These are phyloP conservation scores for Aurifilum marmelostoma DNA, from an alignment of 2,329 filamentous ascomycete species.

Conservation along the genomic window DNA sequence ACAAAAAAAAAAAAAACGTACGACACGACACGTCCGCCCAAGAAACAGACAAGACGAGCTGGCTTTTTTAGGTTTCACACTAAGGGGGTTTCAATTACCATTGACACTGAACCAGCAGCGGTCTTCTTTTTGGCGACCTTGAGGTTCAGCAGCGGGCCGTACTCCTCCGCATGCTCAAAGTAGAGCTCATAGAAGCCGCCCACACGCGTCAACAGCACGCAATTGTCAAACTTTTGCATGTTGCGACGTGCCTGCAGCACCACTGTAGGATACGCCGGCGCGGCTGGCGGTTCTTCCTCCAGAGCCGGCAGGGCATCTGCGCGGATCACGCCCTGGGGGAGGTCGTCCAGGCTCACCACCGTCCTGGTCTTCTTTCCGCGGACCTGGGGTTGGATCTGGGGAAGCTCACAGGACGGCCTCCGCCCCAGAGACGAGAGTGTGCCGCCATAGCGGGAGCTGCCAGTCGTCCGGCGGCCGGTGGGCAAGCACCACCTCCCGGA, in stretches of 20 bases:
- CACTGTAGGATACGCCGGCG: constrained; percentile 77
- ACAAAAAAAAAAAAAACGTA: constrained; percentile 9
- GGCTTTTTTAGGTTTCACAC: not conserved
- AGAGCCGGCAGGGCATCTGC: constrained; percentile 39
- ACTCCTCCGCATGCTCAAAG: constrained; percentile 91
- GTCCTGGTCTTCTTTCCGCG: constrained; percentile 61
- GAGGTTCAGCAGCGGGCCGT: constrained; percentile 81
- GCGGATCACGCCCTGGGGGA: constrained; percentile 57
- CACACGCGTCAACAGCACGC: constrained; percentile 87
- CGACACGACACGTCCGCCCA: too few species aligned
- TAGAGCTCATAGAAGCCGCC: constrained; percentile 98
- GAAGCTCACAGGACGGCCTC: constrained; percentile 7
- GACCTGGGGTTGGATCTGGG: constrained; percentile 31
- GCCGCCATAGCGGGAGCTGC: constrained; percentile 22
- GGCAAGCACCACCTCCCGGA: constrained; percentile 11
- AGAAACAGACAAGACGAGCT: too few species aligned
- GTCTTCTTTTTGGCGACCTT: constrained; percentile 84
- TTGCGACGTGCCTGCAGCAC: constrained; percentile 84
- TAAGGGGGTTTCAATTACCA: constrained; percentile 60
- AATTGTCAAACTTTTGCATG: constrained; percentile 89
- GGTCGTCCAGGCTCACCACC: constrained; percentile 57
- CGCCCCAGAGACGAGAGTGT: constrained; percentile 13
- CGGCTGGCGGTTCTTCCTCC: constrained; percentile 49
- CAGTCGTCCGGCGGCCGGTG: constrained; percentile 13
- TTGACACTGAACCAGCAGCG: constrained; percentile 77